Percentiles rank a stretch among this genome's conserved stretches.
Conservation (phyloP, 257 asterid species). For the Nicotiana tabacum region DNA sequence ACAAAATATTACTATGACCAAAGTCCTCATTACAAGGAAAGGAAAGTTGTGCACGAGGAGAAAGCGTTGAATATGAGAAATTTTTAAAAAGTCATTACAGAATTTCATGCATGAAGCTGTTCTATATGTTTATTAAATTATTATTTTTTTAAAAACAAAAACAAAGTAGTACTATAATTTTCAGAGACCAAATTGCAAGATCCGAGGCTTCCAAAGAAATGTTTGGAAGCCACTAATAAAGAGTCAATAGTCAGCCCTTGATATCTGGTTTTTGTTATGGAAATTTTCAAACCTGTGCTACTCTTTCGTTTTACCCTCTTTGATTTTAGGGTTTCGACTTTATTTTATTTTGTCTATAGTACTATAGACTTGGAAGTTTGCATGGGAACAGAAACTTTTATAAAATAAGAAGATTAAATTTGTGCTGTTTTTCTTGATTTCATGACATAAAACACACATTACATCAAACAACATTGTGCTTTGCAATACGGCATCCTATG, state of each 20-base stretch:
- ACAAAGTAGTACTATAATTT: background rate
- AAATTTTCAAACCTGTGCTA: slow-evolving; percentile 19
- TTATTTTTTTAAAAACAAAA: background rate
- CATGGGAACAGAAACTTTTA: slow-evolving; percentile 34
- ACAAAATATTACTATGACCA: background rate
- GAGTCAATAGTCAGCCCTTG: slow-evolving; percentile 50
- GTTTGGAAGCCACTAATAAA: slow-evolving; percentile 14
- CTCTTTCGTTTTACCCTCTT: background rate
- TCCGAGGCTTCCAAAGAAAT: slow-evolving; percentile 41
- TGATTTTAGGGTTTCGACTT: background rate
- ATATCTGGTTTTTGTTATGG: slow-evolving; percentile 31
- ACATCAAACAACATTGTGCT: slow-evolving; percentile 41
- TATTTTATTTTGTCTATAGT: background rate
- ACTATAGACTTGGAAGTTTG: slow-evolving; percentile 6
- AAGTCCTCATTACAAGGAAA: background rate
- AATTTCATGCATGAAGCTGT: slow-evolving; percentile 23
- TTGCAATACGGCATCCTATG: slow-evolving; percentile 35
- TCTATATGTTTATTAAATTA: no score
- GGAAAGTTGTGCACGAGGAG: slow-evolving; percentile 36
- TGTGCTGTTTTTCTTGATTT: slow-evolving; percentile 19
- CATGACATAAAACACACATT: slow-evolving; percentile 33
- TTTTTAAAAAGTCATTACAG: slow-evolving; percentile 12
- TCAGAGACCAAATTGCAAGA: slow-evolving; percentile 24
- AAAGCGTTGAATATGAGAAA: slow-evolving; percentile 44
- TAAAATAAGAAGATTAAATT: background rate